Conservation (phyloP, 2,329 filamentous ascomycete genomes). For the Paecilomyces fulvus region DNA sequence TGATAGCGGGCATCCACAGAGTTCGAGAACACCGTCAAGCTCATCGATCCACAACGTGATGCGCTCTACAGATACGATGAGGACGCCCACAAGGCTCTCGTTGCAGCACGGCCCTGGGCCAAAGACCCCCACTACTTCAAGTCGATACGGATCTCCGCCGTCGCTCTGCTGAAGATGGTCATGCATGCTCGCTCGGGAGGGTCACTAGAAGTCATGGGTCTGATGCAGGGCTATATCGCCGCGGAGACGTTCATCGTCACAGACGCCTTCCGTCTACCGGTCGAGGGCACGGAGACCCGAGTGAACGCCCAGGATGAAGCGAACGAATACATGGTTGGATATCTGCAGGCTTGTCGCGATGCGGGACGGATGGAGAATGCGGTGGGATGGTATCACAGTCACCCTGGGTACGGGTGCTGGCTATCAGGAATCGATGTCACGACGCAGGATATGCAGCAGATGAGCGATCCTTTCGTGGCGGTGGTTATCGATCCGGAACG, state of each 20-base stretch:
- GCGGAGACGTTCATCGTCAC: slow-evolving; percentile 81
- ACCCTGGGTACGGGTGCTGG: slow-evolving; percentile 98
- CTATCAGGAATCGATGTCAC: slow-evolving; percentile 89
- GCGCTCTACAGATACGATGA: slow-evolving; percentile 80
- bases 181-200: slow-evolving; percentile 98
- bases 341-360: slow-evolving; percentile 66
- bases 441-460: slow-evolving; percentile 83
- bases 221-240: slow-evolving; percentile 93
- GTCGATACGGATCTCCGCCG: slow-evolving; percentile 82
- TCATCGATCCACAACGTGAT: slow-evolving; percentile 80
- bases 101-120: slow-evolving; percentile 63
- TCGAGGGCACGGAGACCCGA: slow-evolving; percentile 96
- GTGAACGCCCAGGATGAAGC: slow-evolving; percentile 95
- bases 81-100: slow-evolving; percentile 58
- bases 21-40: slow-evolving; percentile 74
- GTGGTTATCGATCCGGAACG: slow-evolving; percentile 95
- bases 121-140: slow-evolving; percentile 82
- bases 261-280: slow-evolving; percentile 85
- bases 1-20: slow-evolving; percentile 46
- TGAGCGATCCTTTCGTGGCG: slow-evolving; percentile 84
- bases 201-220: slow-evolving; percentile 86
- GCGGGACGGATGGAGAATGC: slow-evolving; percentile 78
- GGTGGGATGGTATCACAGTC: slow-evolving; percentile 96
- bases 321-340: slow-evolving; percentile 93
- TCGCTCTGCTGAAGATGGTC: slow-evolving; percentile 96